Evolutionary conservation across 441 rosid genomes (phyloP), one percentile per base, ranked within the genome.

Genomic region (Jatropha multifida): DNA sequence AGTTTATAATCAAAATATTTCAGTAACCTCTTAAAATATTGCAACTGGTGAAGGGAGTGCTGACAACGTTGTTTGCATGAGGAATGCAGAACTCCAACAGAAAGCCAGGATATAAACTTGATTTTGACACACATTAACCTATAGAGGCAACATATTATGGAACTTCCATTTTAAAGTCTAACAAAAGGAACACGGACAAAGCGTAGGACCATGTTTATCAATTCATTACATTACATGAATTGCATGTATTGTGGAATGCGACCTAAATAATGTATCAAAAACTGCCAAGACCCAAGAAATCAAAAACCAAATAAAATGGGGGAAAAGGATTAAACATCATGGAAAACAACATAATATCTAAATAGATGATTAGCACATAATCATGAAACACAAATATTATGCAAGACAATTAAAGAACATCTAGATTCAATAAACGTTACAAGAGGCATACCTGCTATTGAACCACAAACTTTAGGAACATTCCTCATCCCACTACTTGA

Each of bases 381-480:
- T 1, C 32, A 65, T 12, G 40, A 18, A 77, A n/a, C 7, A 61
- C 18, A 26, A 59, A 3, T 8, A 27, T 58, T 18, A 52, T 20
- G 61, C 61, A 54, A 48, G 40, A 49, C 23, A 62, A 52, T 51
- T 14, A 42, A 64, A 14, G 6, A 20, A 10, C 10, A 52, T 13
- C 18, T 7, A 75, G 60, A 62, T 18, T 32, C 23, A 18, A 58
- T 13, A 32, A 60, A 75, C n/a, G 68, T 5, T 46, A 38, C 68
- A 77, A 79, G 68, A 66, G 72, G 44, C 68, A 65, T 84, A 91
- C 98, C 98, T 72, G 88, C 88, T 74, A 90, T 37, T 54, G 93
- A 82, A 77, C 79, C 78, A 78, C 77, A 87, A 79, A 90, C 88
- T 54, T 81, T 73, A 15, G 92, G 88, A 74, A 87, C 74, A 79